Percentiles rank a stretch among this genome's conserved stretches.
phyloP scores from a whole-genome alignment of 768 basidiomycete species.

The Clavaria fumosa region DNA sequence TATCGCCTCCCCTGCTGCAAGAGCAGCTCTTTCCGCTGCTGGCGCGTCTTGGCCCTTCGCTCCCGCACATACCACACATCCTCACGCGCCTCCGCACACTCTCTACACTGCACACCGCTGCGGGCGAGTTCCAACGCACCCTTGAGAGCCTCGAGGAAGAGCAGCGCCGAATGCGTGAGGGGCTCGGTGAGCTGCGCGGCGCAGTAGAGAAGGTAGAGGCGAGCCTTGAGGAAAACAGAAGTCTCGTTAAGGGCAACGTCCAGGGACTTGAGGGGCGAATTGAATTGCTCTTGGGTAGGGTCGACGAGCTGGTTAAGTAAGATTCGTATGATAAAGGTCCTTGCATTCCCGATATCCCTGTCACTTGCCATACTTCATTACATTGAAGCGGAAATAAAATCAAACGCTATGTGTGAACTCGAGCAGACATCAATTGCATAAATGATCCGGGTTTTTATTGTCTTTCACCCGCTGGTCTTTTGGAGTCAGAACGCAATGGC shows the following conservation, averaged over 20 bases:
- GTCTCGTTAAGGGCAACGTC: slow-evolving; percentile 60
- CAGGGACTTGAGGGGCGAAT: slow-evolving; percentile 44
- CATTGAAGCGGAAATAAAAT: too few relatives aligned
- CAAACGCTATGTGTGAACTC: too few relatives aligned
- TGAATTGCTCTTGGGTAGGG: slow-evolving; percentile 23
- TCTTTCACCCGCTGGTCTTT: too few relatives aligned
- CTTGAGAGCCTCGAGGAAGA: slow-evolving; percentile 56
- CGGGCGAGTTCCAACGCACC: slow-evolving; percentile 58
- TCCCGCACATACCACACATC: slow-evolving; percentile 81
- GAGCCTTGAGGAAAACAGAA: slow-evolving; percentile 61
- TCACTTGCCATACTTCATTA: too few relatives aligned
- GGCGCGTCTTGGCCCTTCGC: slow-evolving; percentile 50
- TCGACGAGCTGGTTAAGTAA: slow-evolving; percentile 23
- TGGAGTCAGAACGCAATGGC: too few relatives aligned
- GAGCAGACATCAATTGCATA: too few relatives aligned
- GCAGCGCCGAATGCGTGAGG: slow-evolving; percentile 46
- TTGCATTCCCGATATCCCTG: too few relatives aligned
- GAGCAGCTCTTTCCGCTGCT: slow-evolving; percentile 59
- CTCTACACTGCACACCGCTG: slow-evolving; percentile 65
- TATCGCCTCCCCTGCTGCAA: slow-evolving; percentile 17
- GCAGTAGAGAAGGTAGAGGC: slow-evolving; percentile 61
- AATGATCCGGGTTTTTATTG: too few relatives aligned
- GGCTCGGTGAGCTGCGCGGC: slow-evolving; percentile 47
- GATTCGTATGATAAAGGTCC: too few relatives aligned
- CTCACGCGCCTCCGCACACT: slow-evolving; percentile 79